phyloP scores from a whole-genome alignment of 306 rosid species.

The Lathyrus sativus region DNA sequence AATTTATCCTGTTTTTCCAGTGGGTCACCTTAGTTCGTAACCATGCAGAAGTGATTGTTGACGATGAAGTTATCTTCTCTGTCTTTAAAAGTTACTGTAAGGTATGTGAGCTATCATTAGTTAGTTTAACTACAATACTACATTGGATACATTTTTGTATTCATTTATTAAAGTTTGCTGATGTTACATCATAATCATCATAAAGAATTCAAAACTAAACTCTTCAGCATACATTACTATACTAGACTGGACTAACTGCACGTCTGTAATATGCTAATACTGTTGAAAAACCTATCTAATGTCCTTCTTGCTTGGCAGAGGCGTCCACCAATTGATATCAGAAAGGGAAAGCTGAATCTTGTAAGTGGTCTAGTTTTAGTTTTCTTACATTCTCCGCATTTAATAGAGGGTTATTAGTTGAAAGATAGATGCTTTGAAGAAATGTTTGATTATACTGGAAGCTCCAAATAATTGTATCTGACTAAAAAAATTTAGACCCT shows the following conservation, averaged over 20 bases:
- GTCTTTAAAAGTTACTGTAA: constrained; percentile 70
- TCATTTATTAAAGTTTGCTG: constrained; percentile 23
- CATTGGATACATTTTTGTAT: neutral
- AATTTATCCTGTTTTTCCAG: constrained; percentile 60
- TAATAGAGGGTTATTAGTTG: constrained; percentile 13
- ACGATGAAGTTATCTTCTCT: constrained; percentile 65
- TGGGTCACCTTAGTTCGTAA: constrained; percentile 80
- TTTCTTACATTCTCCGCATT: constrained; percentile 10
- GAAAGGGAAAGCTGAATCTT: constrained; percentile 78
- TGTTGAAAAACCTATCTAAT: constrained; percentile 31
- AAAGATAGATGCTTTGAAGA: neutral
- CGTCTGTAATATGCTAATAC: constrained; percentile 28
- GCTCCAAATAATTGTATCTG: constrained; percentile 28
- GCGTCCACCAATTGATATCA: constrained; percentile 81
- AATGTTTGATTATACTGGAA: constrained; percentile 10
- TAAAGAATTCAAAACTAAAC: constrained; percentile 27
- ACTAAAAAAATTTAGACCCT: neutral
- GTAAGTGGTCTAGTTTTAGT: constrained; percentile 56
- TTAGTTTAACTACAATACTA: constrained; percentile 3
- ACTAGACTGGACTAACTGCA: constrained; percentile 22
- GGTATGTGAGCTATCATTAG: constrained; percentile 50
- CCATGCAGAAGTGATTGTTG: constrained; percentile 83
- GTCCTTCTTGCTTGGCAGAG: constrained; percentile 69
- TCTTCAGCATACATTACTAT: constrained; percentile 8
- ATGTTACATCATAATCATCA: constrained; percentile 10